A percentile compares a stretch with the other conserved stretches of the same genome.
phyloP scores from a whole-genome alignment of 78 protist genomes.

The Monocercomonoides exilis region DNA sequence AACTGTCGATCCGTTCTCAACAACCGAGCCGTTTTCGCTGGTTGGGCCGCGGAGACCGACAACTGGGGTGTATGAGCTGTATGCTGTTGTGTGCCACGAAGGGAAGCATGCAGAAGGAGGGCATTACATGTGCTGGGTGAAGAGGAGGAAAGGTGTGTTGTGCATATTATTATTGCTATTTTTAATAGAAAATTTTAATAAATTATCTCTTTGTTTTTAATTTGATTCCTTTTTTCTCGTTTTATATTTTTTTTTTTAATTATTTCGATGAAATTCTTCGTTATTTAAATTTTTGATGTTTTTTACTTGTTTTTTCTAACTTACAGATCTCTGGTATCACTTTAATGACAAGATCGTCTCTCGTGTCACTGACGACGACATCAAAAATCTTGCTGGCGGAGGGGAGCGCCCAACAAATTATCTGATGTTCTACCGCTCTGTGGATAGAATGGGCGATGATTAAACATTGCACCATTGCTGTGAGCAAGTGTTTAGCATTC shows the following conservation, averaged over 20 bases:
- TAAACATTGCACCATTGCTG: too few relatives aligned
- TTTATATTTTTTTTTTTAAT: too few relatives aligned
- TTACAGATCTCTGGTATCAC: constrained; percentile 8
- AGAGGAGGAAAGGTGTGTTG: constrained; percentile 8
- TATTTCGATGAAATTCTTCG: too few relatives aligned
- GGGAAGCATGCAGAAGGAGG: constrained; percentile 30
- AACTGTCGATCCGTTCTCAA: too few relatives aligned
- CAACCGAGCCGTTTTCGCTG: not conserved
- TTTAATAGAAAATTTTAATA: too few relatives aligned
- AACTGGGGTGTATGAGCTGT: constrained; percentile 13
- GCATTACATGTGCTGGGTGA: constrained; percentile 34
- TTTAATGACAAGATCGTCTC: constrained; percentile 29
- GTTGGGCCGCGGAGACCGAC: not conserved
- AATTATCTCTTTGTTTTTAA: too few relatives aligned
- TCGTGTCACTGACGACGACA: constrained; percentile 24
- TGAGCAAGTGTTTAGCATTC: too few relatives aligned
- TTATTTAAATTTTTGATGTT: too few relatives aligned
- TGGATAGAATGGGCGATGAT: too few relatives aligned
- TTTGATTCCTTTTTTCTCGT: too few relatives aligned
- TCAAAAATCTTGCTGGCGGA: constrained; percentile 25
- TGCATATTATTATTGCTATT: too few relatives aligned
- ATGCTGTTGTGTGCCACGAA: constrained; percentile 31
- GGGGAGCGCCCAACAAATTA: constrained; percentile 10
- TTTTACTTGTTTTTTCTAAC: not conserved
- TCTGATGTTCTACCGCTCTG: not conserved